Evolutionary conservation across 2,329 filamentous ascomycete genomes (phyloP), one percentile per base, ranked within the genome.

Genomic region (Diaporthe ampelina): DNA sequence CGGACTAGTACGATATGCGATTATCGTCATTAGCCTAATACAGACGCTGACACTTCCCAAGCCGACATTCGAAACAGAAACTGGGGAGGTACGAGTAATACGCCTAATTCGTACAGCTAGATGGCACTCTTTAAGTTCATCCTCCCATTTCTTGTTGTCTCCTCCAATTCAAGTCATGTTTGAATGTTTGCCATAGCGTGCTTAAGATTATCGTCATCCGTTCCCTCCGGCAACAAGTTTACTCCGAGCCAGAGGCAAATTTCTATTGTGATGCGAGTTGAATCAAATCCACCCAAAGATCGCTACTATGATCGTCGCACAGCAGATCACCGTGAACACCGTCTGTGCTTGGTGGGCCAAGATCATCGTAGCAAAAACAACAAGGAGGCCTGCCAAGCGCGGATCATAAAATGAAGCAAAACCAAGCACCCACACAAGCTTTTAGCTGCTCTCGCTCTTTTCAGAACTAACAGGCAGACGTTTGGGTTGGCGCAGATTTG

Each of bases 381-480:
- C n/a, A 68, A 54, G 32, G 63, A 54, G 63, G 48, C 15, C 29
- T 40, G 48, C 63, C 63, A 54, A 68, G 48, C 48, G 63, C 63
- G 4, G 48, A 68, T 68, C 63, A 21, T n/a, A 8, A 54, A 54
- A 54, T 68, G 32, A 68, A 54, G 63, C 63, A 54, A 68, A 54
- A 68, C 63, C 63, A 68, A 68, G 63, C 63, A 52, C 48, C 9
- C 63, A 40, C 48, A 26, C 48, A 68, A 68, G 63, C 63, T 68
- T 54, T 54, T 40, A 68, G 63, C 63, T 24, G 45, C 63, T 0
- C 48, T 68, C 63, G 63, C 63, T 68, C 48, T 54, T 68, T 68
- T 68, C 63, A 68, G 48, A 68, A 54, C n/a, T 3, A 54, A 24
- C 63, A 68, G 63, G 63, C 48, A 68, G 63, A 8, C 24, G 63